Evolutionary conservation across 192 early-diverging fungal species (phyloP).

Genomic region (Backusella mclennaniae): DNA sequence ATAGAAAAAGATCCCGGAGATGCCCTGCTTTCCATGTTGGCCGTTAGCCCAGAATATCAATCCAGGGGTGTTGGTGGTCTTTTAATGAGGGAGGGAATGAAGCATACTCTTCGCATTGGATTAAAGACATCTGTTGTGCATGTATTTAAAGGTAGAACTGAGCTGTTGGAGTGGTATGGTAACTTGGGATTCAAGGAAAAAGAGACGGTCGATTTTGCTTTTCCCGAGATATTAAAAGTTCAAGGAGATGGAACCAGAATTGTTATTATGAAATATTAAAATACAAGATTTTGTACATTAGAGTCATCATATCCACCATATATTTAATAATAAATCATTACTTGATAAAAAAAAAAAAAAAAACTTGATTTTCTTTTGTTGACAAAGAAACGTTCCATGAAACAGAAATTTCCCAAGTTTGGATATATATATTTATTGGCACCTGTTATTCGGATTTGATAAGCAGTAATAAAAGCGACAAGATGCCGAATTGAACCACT

Average conservation of each 20-base stretch:
- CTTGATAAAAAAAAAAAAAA: no score
- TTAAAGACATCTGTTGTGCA: neutral
- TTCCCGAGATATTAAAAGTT: neutral
- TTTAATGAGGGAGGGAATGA: neutral
- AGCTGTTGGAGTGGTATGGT: neutral
- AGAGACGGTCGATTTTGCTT: neutral
- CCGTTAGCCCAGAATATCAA: neutral
- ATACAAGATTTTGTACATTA: neutral
- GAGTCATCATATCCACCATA: neutral
- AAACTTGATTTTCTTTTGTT: no score
- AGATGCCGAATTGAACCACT: neutral
- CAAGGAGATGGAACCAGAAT: neutral
- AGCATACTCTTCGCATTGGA: neutral
- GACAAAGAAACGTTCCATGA: neutral
- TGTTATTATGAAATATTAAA: neutral
- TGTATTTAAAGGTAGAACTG: neutral
- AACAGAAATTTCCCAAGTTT: neutral
- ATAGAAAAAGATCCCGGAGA: neutral
- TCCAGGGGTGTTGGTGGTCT: neutral
- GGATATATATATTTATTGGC: neutral
- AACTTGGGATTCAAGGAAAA: neutral
- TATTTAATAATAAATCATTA: neutral
- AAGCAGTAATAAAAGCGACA: neutral
- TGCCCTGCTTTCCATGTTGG: neutral
- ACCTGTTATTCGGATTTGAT: neutral